Percentiles rank a stretch among this genome's conserved stretches.
Evolutionary conservation across 2,329 filamentous ascomycete genomes (phyloP).

Genomic region (Ophiostoma quercus): DNA sequence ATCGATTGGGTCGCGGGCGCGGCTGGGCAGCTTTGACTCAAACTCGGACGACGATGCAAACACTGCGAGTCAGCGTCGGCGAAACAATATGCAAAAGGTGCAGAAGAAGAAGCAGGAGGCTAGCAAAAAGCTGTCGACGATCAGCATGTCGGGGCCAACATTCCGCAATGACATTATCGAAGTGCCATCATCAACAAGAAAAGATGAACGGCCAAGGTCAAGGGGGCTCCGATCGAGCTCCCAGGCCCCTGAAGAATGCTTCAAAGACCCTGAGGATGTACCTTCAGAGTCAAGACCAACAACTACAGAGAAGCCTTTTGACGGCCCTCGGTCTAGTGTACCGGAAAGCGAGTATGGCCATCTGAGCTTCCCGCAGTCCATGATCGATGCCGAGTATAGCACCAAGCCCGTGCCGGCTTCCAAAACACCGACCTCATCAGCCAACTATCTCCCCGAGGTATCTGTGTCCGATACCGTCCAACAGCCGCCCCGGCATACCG

Average conservation of each 20-base stretch:
- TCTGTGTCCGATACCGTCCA: not conserved
- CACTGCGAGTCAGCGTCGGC: slow-evolving; percentile 35
- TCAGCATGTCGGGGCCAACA: slow-evolving; percentile 35
- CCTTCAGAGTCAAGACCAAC: not conserved
- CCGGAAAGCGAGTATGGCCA: slow-evolving; percentile 22
- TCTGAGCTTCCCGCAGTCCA: slow-evolving; percentile 21
- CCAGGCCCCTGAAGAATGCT: not conserved
- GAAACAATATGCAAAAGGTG: slow-evolving; percentile 36
- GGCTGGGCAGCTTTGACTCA: slow-evolving; percentile 28
- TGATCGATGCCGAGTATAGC: slow-evolving; percentile 20
- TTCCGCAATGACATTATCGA: slow-evolving; percentile 37
- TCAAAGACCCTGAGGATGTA: not conserved
- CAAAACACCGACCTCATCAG: slow-evolving; percentile 23
- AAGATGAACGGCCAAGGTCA: slow-evolving; percentile 24
- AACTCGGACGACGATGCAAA: slow-evolving; percentile 33
- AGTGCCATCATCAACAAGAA: slow-evolving; percentile 34
- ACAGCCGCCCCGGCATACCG: too few relatives aligned
- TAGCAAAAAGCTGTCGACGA: slow-evolving; percentile 36
- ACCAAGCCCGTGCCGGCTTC: not conserved
- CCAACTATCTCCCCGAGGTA: slow-evolving; percentile 15
- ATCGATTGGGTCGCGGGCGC: slow-evolving; percentile 23
- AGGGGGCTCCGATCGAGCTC: not conserved
- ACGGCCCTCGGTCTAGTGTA: slow-evolving; percentile 15
- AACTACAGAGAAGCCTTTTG: not conserved
- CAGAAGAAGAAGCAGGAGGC: slow-evolving; percentile 39